Evolutionary conservation across 768 basidiomycete genomes (phyloP).

Genomic region (Leccinellum luteum): DNA sequence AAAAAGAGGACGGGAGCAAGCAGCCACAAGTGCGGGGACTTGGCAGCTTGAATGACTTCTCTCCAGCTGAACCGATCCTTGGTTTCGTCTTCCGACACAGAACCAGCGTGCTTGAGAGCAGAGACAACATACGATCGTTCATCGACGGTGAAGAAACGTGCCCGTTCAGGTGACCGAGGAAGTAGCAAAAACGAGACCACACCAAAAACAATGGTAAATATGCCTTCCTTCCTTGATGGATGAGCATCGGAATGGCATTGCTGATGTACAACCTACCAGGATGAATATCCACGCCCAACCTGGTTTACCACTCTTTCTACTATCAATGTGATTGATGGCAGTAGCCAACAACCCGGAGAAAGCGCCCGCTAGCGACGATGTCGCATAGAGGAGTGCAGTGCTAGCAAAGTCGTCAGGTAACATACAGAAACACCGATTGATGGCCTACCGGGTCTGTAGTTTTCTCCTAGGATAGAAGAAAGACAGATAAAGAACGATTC

Average conservation of each 20-base stretch:
- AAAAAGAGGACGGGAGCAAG: slow-evolving; percentile 46
- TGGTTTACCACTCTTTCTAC: slow-evolving; percentile 40
- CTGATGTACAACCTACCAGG: slow-evolving; percentile 31
- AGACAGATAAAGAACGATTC: slow-evolving; percentile 55
- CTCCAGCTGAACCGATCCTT: slow-evolving; percentile 53
- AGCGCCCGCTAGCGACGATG: slow-evolving; percentile 54
- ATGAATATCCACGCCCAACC: slow-evolving; percentile 69
- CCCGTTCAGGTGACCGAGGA: slow-evolving; percentile 41
- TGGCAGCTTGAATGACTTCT: slow-evolving; percentile 49
- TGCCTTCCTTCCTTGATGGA: slow-evolving; percentile 43
- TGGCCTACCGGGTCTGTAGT: slow-evolving; percentile 18
- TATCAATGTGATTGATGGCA: slow-evolving; percentile 57
- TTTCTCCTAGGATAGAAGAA: slow-evolving; percentile 40
- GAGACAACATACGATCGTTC: slow-evolving; percentile 48
- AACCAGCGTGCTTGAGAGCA: slow-evolving; percentile 19
- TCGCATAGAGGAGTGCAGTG: slow-evolving; percentile 38
- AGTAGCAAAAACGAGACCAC: slow-evolving; percentile 47
- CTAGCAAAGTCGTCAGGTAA: slow-evolving; percentile 20
- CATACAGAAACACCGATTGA: not conserved
- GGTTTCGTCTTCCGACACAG: slow-evolving; percentile 41
- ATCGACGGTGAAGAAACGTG: slow-evolving; percentile 48
- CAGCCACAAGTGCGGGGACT: slow-evolving; percentile 54
- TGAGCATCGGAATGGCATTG: not conserved
- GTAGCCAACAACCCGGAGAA: slow-evolving; percentile 66
- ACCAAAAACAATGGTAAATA: slow-evolving; percentile 62